phyloP scores from a whole-genome alignment of 768 basidiomycete genomes.

The Panus rudis region DNA sequence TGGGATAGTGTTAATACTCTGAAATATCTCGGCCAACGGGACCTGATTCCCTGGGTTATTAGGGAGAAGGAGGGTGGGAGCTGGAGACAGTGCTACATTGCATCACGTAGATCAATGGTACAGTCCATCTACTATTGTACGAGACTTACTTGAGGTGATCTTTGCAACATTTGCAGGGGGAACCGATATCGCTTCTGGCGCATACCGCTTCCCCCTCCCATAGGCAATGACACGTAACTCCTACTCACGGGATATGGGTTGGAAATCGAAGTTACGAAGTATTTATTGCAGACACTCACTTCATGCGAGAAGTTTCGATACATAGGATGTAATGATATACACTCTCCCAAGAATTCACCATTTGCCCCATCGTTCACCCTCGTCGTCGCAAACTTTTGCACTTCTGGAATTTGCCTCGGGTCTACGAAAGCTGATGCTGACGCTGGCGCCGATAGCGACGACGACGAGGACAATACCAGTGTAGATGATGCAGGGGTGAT shows the following conservation, averaged over 20 bases:
- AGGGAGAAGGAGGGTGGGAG: slow-evolving; percentile 4
- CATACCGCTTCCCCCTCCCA: slow-evolving; percentile 2
- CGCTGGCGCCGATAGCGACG: neutral
- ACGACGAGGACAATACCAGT: neutral
- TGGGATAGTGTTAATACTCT: slow-evolving; percentile 12
- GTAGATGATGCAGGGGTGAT: too few species aligned
- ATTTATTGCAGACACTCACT: neutral
- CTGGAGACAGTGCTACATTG: too few species aligned
- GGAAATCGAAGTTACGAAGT: too few species aligned
- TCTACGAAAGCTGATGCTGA: slow-evolving; percentile 1
- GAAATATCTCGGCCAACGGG: slow-evolving; percentile 5
- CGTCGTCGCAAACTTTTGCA: slow-evolving; percentile 7
- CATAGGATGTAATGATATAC: slow-evolving; percentile 1
- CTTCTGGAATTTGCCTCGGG: slow-evolving; percentile 4
- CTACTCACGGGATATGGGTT: neutral
- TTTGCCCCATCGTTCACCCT: slow-evolving; percentile 1
- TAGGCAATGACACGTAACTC: slow-evolving; percentile 8
- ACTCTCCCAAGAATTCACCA: slow-evolving; percentile 6
- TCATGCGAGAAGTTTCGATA: slow-evolving; percentile 7
- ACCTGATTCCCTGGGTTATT: neutral
- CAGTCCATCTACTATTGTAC: neutral
- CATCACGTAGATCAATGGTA: too few species aligned
- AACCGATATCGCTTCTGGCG: slow-evolving; percentile 3
- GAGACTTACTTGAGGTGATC: neutral
- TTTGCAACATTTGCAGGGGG: too few species aligned